Evolutionary conservation across 495 filamentous ascomycete species (phyloP), one percentile per base, ranked within the genome.

Genomic region (Penicillium cinerascens): DNA sequence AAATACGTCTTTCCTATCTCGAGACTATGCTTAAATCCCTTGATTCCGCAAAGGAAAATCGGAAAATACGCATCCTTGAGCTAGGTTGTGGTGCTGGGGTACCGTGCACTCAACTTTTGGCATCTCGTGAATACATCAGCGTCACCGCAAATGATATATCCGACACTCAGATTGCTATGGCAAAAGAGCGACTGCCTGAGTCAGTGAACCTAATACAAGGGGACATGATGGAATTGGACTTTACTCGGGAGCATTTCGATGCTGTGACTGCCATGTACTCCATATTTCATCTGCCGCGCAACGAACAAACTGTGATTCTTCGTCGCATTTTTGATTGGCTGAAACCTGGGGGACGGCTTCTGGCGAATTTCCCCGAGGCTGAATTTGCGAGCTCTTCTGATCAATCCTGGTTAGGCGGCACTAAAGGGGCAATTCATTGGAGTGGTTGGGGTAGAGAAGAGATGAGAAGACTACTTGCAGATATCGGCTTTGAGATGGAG

Each of bases 191-290:
- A 0, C 59, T 72, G 0, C 56, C 54, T 15, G 7, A 42, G 4
- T 50, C 42, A 1, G 56, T 68, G 6, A 51, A 52, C 11, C 53
- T 72, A 1, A 51, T 69, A 15, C 43, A 69, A 18, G 68, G 65
- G 1, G 75, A 78, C 47, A 79, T 78, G 75, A 65, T 68, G 54
- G 54, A 49, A 0, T 53, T 79, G 0, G 9, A 55, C 7, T 74
- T 78, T 55, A 22, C 37, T 0, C 39, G 42, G 0, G 58, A 22
- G 22, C 49, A 50, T 3, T 72, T 78, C 47, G 59, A 70, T 45
- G 74, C 73, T 1, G 73, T 78, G 1, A 33, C 75, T 10, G 71
- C 52, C 0, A 64, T 79, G 51, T 77, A 75, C 46, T 69, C 71
- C 4, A 62, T 78, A 27, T 67, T 78, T 42, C 77, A 78, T 52